phyloP scores from a whole-genome alignment of 2,329 filamentous ascomycete species.

The Ophiostoma angusticollis region DNA sequence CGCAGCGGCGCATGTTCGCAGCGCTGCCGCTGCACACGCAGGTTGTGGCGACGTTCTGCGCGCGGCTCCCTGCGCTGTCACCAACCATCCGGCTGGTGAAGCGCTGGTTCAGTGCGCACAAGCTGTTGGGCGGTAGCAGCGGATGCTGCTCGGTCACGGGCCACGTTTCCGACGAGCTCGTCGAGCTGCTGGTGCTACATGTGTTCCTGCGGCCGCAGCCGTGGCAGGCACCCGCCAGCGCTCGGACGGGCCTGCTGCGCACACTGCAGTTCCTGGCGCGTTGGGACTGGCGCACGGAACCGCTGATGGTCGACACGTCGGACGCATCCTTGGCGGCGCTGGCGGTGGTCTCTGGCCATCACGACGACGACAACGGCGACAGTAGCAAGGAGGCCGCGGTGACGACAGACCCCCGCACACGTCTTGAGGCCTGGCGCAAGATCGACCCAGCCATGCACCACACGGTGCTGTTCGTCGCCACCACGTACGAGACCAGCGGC shows the following conservation, averaged over 20 bases:
- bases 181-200: constrained; percentile 70
- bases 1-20: constrained; percentile 58
- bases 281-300: constrained; percentile 85
- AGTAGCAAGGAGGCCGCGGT: constrained; percentile 19
- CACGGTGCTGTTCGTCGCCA: constrained; percentile 68
- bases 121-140: too few species aligned
- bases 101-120: constrained; percentile 77
- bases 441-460: constrained; percentile 83
- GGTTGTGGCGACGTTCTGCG: constrained; percentile 66
- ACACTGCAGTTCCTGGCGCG: constrained; percentile 66
- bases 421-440: constrained; percentile 73
- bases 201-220: constrained; percentile 73
- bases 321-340: constrained; percentile 30
- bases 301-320: constrained; percentile 67
- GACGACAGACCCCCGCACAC: constrained; percentile 28
- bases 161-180: constrained; percentile 66
- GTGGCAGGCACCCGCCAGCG: constrained; percentile 64
- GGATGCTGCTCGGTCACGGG: too few species aligned
- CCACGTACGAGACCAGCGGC: constrained; percentile 64
- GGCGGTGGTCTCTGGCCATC: too few species aligned
- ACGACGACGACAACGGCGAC: neutral
- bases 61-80: constrained; percentile 66
- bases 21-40: constrained; percentile 70
- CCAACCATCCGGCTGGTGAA: constrained; percentile 75
- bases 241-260: constrained; percentile 68